Base-by-base conservation (phyloP, 83 land plant species). In the Thuja plicata region DNA sequence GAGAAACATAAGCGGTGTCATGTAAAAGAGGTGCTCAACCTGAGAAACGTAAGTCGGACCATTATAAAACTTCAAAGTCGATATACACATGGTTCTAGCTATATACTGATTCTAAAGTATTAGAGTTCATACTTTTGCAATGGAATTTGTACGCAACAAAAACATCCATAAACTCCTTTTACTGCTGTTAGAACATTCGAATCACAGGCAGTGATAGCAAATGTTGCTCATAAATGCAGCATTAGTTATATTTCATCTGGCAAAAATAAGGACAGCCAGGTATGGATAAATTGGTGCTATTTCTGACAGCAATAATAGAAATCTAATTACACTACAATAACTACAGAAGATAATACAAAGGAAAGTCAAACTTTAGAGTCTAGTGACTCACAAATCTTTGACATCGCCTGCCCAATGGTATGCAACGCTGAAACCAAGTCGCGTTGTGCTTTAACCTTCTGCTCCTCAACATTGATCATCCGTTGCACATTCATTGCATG, bases 401-500 rank as follows among this genome's bases (percentile, higher is more conserved):
- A 55, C 70, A 85, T 85, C 35, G 87, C 87, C 70, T 85, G 87
- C 24, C 87, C 87, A 37, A 85, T 85, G 5, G 87, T 85, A 21
- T 57, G 57, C 70, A 85, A 85, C 1, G 87, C 87, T 37, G 70
- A 52, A 24, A 57, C 87, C 41, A 85, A 85, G 70, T 85, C 87
- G 35, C 17, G 70, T 37, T 85, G 87, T 85, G 87, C 87, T 37
- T 85, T 85, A 32, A 85, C 87, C 70, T 85, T 85, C 87, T 85
- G 87, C 87, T 85, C 87, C 62, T 85, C 87, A 54, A 85, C 66
- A 50, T 85, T 50, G 57, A 85, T 85, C 87, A 85, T 85, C 37
- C 87, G 87, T 55, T 85, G 87, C 87, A 85, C 66, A 85, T 85
- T 85, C 87, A 85, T 85, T 54, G 87, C 87, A 85, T 85, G 87